Conservation (phyloP, 208 protist genomes). For the Trypanosoma lewisi region DNA sequence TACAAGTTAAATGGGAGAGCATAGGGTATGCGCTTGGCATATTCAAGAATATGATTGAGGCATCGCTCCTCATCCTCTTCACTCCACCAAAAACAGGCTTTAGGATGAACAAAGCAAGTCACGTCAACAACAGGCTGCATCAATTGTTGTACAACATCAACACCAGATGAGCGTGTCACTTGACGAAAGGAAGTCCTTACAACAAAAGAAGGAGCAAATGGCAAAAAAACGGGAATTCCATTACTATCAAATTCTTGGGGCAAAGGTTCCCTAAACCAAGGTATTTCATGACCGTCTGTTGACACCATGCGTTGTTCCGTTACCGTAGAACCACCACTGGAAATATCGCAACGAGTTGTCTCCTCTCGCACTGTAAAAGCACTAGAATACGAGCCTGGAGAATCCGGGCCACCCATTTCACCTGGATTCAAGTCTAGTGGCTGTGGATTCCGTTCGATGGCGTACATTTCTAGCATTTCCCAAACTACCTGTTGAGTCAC, state of each 20-base stretch:
- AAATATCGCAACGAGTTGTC: not conserved
- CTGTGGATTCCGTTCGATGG: constrained; percentile 67
- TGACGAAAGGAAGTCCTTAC: constrained; percentile 55
- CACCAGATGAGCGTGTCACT: constrained; percentile 34
- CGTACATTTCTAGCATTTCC: constrained; percentile 88
- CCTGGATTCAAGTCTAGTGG: constrained; percentile 56
- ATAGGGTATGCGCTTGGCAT: constrained; percentile 82
- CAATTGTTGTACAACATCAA: constrained; percentile 50
- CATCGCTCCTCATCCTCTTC: constrained; percentile 68
- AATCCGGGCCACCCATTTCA: constrained; percentile 72
- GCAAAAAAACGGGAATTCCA: constrained; percentile 64
- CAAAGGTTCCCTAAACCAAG: constrained; percentile 79
- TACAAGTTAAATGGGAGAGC: constrained; percentile 87
- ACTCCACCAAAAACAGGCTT: constrained; percentile 85
- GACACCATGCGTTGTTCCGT: constrained; percentile 71
- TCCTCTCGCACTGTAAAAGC: constrained; percentile 47
- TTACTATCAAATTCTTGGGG: constrained; percentile 50
- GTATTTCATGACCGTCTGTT: constrained; percentile 41
- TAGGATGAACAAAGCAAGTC: constrained; percentile 70
- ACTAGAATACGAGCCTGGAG: constrained; percentile 57
- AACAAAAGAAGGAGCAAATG: constrained; percentile 79
- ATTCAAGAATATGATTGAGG: constrained; percentile 72
- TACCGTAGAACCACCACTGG: constrained; percentile 13
- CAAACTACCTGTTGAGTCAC: constrained; percentile 78
- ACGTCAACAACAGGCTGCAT: constrained; percentile 84